Evolutionary conservation across 164 flowering plant genomes (phyloP).

Genomic region (Macadamia tetraphylla): DNA sequence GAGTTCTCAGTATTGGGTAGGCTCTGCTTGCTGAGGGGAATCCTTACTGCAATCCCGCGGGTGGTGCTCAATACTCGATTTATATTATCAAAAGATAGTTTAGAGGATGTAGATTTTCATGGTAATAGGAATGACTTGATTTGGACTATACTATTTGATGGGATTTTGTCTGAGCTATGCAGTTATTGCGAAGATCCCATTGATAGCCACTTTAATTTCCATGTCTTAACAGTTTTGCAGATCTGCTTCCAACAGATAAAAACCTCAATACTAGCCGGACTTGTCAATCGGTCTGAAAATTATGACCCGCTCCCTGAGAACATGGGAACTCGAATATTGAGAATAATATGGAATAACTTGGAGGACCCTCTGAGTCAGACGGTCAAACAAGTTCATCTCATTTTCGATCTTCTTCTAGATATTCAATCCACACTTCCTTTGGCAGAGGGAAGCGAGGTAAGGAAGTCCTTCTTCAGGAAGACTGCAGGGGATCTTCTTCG

Average conservation of each 20-base stretch:
- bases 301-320: slow-evolving; percentile 67
- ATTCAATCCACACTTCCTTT: slow-evolving; percentile 49
- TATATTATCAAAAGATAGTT: slow-evolving; percentile 17
- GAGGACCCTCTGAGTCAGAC: slow-evolving; percentile 98
- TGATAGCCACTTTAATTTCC: slow-evolving; percentile 96
- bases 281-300: slow-evolving; percentile 21
- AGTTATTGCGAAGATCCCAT: slow-evolving; percentile 71
- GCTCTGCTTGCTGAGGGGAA: slow-evolving; percentile 86
- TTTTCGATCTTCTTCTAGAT: slow-evolving; percentile 84
- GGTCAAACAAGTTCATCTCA: slow-evolving; percentile 93
- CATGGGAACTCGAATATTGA: slow-evolving; percentile 58
- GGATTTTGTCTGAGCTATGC: slow-evolving; percentile 88
- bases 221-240: slow-evolving; percentile 88
- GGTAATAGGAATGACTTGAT: slow-evolving; percentile 17
- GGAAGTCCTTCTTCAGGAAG: slow-evolving; percentile 39
- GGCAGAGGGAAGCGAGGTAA: slow-evolving; percentile 41
- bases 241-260: slow-evolving; percentile 96
- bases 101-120: slow-evolving; percentile 13
- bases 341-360: slow-evolving; percentile 91
- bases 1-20: slow-evolving; percentile 61
- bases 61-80: slow-evolving; percentile 49
- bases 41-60: slow-evolving; percentile 86
- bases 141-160: slow-evolving; percentile 78
- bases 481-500: slow-evolving; percentile 70
- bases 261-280: slow-evolving; percentile 52